Evolutionary conservation across 768 basidiomycete genomes (phyloP), one percentile per base, ranked within the genome.

Genomic region (Agrocybe chaxingu): DNA sequence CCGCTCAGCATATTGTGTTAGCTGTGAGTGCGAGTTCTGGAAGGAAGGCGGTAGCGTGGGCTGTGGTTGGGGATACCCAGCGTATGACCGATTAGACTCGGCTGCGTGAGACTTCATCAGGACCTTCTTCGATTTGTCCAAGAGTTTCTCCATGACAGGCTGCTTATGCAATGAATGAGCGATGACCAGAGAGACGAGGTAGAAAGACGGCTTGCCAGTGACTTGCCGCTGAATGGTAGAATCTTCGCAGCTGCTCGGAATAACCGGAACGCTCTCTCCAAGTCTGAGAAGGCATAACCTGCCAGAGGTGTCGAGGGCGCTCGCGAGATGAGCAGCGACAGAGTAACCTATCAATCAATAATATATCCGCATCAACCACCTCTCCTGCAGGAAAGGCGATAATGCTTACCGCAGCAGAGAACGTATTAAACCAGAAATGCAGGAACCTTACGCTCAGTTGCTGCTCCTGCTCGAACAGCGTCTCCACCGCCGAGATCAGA

Each of bases 401-500:
- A 57, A 37, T 11, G 32, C 84, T 66, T 62, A 86, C 86, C 51
- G 82, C 82, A 7, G 83, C 83, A 39, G 86, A 86, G 62, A 86
- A 87, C 13, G 79, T 73, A 59, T 89, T 86, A 51, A 84, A 83
- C 87, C 87, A 90, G 58, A 86, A 81, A 62, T 81, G 78, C 64
- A 85, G 74, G 56, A 86, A 84, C 30, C 87, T 76, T 45, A 77
- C 76, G 54, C 79, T 81, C 44, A 88, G 65, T 55, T 82, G 78
- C 7, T 80, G 77, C 60, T 85, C 79, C 53, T 77, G 73, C 35
- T 76, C 68, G 62, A 78, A 83, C 18, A 87, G 66, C 33, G 70
- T 73, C 53, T 81, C 77, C 12, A 86, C 65, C 2, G 79, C 74
- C 55, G 75, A 73, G 30, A 87, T 80, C 45, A 89, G 67, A 35